Conservation (phyloP, 164 flowering plant species). For the Vitis riparia region DNA sequence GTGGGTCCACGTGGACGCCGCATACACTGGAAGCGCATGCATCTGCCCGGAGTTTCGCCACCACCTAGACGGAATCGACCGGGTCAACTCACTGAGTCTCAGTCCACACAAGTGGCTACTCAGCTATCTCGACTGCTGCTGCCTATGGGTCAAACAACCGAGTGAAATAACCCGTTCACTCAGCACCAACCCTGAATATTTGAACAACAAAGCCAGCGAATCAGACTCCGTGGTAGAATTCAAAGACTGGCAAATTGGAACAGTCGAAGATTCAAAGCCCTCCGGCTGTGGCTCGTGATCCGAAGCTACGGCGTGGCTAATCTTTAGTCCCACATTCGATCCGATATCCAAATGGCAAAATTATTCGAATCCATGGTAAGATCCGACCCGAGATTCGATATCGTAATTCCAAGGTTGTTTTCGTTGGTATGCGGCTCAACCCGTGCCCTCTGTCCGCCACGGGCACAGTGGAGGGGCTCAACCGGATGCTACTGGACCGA, state of each 20-base stretch:
- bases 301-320: slow-evolving; percentile 50
- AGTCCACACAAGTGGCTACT: slow-evolving; percentile 68
- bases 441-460: neutral
- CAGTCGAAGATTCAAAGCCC: slow-evolving; percentile 50
- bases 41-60: slow-evolving; percentile 68
- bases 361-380: slow-evolving; percentile 42
- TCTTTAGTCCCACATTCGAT: slow-evolving; percentile 46
- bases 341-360: slow-evolving; percentile 44
- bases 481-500: slow-evolving; percentile 45
- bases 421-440: slow-evolving; percentile 54
- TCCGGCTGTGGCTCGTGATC: slow-evolving; percentile 57
- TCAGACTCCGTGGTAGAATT: slow-evolving; percentile 51
- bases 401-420: slow-evolving; percentile 48
- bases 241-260: slow-evolving; percentile 69
- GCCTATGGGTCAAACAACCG: slow-evolving; percentile 56
- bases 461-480: slow-evolving; percentile 25
- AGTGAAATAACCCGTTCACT: slow-evolving; percentile 27
- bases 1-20: slow-evolving; percentile 76
- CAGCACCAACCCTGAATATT: slow-evolving; percentile 51
- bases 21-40: slow-evolving; percentile 60
- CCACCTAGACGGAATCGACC: slow-evolving; percentile 46
- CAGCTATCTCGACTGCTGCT: slow-evolving; percentile 53
- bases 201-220: slow-evolving; percentile 49
- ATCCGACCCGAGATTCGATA: slow-evolving; percentile 48
- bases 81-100: slow-evolving; percentile 50